Evolutionary conservation across 2,329 filamentous ascomycete genomes (phyloP), one percentile per base, ranked within the genome.

Genomic region (Neofusicoccum kwambonambiense): DNA sequence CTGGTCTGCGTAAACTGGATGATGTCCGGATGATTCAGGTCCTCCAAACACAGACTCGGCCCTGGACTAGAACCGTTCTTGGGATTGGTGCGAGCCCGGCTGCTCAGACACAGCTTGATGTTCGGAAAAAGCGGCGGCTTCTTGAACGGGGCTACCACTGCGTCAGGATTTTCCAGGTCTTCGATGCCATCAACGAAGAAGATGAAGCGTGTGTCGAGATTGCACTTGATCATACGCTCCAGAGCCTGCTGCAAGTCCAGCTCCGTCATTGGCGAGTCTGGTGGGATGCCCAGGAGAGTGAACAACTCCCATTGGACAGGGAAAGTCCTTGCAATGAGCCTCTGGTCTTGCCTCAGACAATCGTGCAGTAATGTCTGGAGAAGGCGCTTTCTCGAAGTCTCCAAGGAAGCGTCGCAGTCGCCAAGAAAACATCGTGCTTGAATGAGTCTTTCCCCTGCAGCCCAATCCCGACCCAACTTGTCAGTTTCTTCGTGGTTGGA

Each of bases 371-470:
- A 68, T 6, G 70, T 74, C 66, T 69, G 74, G 1, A 81, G 67
- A 0, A 83, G 73, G 0, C 81, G 81, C 42, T 76, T 70, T 17
- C 76, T 74, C 0, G 78, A 80, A 62, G 76, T 79, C 50, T 83
- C 79, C 42, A 79, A 71, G 0, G 66, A 51, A 1, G 71, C 76
- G 0, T 80, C 80, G 0, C 75, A 71, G 50, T 74, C 76, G 73
- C 79, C 82, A 66, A 82, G 80, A 67, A 78, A 83, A 66, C 79
- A 79, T 9, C 67, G 71, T 1, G 74, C 74, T 44, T 76, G 70
- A 0, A 77, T 64, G 3, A 79, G 64, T 3, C 70, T 69, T 2
- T 68, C 67, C 0, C 65, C 62, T 0, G 47, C 68, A 0, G 78
- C 74, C 81, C 80, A 83, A 0, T 65, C 41, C 3, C 70, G 41